phyloP scores from a whole-genome alignment of 2,329 filamentous ascomycete genomes.

The Trichophyton verrucosum region DNA sequence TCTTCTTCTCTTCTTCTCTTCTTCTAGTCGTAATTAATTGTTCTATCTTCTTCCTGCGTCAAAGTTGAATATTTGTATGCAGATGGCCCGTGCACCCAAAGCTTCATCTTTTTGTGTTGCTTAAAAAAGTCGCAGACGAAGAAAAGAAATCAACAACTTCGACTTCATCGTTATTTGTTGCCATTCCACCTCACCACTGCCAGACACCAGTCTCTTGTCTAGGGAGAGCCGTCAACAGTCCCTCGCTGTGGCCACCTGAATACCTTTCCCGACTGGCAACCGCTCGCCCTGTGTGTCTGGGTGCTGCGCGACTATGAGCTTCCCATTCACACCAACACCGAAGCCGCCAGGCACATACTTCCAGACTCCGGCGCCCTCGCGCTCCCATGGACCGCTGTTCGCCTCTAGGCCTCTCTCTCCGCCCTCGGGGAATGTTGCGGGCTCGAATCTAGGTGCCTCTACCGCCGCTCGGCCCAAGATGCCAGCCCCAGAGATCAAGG shows the following conservation, averaged over 20 bases:
- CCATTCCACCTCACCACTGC: not conserved
- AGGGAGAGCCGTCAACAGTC: not conserved
- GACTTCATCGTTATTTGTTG: not conserved
- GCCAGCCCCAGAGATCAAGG: constrained; percentile 23
- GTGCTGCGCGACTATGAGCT: constrained; percentile 27
- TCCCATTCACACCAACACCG: constrained; percentile 30
- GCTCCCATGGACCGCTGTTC: constrained; percentile 26
- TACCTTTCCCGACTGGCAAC: not conserved
- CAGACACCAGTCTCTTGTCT: not conserved
- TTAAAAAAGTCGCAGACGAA: not conserved
- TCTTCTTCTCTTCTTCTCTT: no score
- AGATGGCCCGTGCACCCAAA: not conserved
- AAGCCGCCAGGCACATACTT: constrained; percentile 32
- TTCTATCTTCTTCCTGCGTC: no score
- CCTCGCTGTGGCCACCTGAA: not conserved
- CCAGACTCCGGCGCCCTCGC: constrained; percentile 28
- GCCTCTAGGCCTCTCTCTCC: constrained; percentile 19
- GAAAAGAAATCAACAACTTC: not conserved
- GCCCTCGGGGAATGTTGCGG: constrained; percentile 3
- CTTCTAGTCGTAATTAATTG: no score
- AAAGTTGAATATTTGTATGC: not conserved
- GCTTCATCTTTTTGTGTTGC: not conserved
- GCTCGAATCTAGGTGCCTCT: constrained; percentile 6
- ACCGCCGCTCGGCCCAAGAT: constrained; percentile 6
- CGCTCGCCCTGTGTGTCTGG: not conserved